Conservation (phyloP, 345 rosid species). For the Pistacia integerrima region DNA sequence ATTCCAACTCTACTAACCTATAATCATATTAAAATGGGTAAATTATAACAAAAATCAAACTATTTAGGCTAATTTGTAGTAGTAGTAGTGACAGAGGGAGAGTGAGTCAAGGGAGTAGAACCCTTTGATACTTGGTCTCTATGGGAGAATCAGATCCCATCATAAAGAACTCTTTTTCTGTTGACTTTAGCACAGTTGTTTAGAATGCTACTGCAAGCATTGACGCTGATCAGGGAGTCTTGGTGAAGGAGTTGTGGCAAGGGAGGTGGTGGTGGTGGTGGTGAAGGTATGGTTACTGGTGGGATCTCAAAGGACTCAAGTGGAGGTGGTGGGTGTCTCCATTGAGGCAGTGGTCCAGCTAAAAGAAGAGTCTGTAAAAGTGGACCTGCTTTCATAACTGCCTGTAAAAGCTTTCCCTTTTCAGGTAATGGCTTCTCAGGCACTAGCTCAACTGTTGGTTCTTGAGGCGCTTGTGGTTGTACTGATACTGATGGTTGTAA, state of each 20-base stretch:
- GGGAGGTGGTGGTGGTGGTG: constrained; percentile 47
- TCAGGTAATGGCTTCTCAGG: constrained; percentile 84
- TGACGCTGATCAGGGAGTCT: constrained; percentile 38
- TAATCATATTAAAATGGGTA: constrained; percentile 30
- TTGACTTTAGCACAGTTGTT: constrained; percentile 49
- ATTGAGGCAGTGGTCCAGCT: constrained; percentile 95
- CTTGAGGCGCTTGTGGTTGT: constrained; percentile 26
- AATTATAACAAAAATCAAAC: constrained; percentile 20
- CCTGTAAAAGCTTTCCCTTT: constrained; percentile 94
- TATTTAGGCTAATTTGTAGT: neutral
- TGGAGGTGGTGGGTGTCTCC: constrained; percentile 98
- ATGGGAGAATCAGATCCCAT: constrained; percentile 56
- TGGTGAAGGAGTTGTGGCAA: constrained; percentile 46
- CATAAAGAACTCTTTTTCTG: constrained; percentile 66
- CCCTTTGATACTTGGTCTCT: constrained; percentile 65
- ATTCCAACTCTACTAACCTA: constrained; percentile 37
- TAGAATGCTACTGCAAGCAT: constrained; percentile 25
- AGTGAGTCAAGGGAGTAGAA: constrained; percentile 57
- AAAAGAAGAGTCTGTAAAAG: constrained; percentile 85
- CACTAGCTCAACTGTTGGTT: constrained; percentile 37
- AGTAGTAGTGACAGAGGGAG: neutral
- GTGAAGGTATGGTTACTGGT: constrained; percentile 75
- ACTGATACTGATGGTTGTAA: constrained; percentile 19
- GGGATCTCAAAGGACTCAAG: constrained; percentile 93
- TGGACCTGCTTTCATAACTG: constrained; percentile 98